Conservation (phyloP, 2,329 filamentous ascomycete genomes). For the Alternaria triticimaculans region DNA sequence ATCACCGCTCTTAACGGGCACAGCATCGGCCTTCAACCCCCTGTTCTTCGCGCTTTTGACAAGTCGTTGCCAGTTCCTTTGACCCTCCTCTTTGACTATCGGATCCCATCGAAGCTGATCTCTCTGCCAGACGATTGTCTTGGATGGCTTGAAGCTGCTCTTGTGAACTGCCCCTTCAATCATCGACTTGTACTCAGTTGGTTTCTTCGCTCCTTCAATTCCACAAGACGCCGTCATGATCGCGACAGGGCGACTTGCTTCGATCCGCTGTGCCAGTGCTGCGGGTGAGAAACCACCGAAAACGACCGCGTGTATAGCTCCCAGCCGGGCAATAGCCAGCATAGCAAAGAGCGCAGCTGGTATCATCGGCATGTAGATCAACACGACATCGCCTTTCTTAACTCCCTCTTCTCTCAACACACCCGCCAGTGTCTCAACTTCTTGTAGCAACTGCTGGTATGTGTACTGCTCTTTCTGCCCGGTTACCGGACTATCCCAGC, state of each 20-base stretch:
- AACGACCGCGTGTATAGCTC: slow-evolving; percentile 88
- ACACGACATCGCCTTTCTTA: slow-evolving; percentile 80
- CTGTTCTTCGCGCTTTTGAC: slow-evolving; percentile 73
- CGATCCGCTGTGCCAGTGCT: slow-evolving; percentile 86
- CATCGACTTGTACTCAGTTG: slow-evolving; percentile 75
- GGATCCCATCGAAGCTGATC: slow-evolving; percentile 77
- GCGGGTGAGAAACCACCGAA: slow-evolving; percentile 88
- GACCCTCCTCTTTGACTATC: slow-evolving; percentile 68
- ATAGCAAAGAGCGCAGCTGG: slow-evolving; percentile 87
- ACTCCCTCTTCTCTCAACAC: slow-evolving; percentile 84
- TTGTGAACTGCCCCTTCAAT: slow-evolving; percentile 74
- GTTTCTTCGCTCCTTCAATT: slow-evolving; percentile 83
- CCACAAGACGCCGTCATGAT: slow-evolving; percentile 92
- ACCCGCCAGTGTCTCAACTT: slow-evolving; percentile 82
- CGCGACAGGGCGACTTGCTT: slow-evolving; percentile 75
- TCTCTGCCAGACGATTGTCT: slow-evolving; percentile 83
- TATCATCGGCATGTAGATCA: slow-evolving; percentile 98
- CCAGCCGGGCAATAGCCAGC: slow-evolving; percentile 79
- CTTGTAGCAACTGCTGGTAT: slow-evolving; percentile 75
- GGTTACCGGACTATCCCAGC: slow-evolving; percentile 88
- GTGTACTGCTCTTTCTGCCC: slow-evolving; percentile 73
- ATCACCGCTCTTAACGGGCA: slow-evolving; percentile 79
- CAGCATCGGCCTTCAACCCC: slow-evolving; percentile 73
- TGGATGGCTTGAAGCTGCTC: slow-evolving; percentile 73
- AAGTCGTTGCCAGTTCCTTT: slow-evolving; percentile 80